A percentile compares a stretch with the other conserved stretches of the same genome.
phyloP scores from a whole-genome alignment of 192 early-diverging fungal genomes.

The Coemansia asiatica region DNA sequence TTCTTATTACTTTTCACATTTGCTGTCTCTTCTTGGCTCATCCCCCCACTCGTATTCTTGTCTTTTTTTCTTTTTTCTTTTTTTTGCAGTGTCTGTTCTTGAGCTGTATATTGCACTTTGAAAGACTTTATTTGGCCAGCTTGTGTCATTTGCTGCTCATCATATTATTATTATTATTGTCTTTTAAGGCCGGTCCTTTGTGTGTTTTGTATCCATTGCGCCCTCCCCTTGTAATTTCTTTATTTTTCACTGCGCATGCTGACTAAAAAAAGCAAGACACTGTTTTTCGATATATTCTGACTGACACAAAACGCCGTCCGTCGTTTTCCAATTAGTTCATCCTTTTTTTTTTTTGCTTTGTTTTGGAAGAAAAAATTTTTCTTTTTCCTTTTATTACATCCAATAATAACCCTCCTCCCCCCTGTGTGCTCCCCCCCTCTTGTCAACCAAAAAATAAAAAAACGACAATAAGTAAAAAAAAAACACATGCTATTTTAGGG shows the following conservation, averaged over 20 bases:
- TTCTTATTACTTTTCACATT: neutral
- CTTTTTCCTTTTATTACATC: neutral
- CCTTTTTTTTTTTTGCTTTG: conserved; percentile 5
- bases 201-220: neutral
- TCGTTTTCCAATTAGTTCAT: conserved; percentile 10
- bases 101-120: neutral
- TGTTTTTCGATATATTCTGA: neutral
- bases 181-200: neutral
- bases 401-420: conserved; percentile 1
- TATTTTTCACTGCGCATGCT: neutral
- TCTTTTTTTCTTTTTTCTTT: neutral
- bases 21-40: neutral
- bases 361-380: neutral
- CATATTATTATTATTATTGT: no score
- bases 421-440: neutral
- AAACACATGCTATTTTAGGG: conserved; percentile 32
- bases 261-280: conserved; percentile 1
- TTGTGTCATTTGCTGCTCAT: neutral
- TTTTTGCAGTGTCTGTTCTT: neutral
- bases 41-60: neutral
- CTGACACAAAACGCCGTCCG: conserved; percentile 6
- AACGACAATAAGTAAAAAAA: conserved; percentile 7
- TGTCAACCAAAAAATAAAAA: neutral
- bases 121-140: neutral
- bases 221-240: neutral